Evolutionary conservation across 176 grass and related monocot genomes (phyloP), one percentile per base, ranked within the genome.

Genomic region (Saccharum officinarum): DNA sequence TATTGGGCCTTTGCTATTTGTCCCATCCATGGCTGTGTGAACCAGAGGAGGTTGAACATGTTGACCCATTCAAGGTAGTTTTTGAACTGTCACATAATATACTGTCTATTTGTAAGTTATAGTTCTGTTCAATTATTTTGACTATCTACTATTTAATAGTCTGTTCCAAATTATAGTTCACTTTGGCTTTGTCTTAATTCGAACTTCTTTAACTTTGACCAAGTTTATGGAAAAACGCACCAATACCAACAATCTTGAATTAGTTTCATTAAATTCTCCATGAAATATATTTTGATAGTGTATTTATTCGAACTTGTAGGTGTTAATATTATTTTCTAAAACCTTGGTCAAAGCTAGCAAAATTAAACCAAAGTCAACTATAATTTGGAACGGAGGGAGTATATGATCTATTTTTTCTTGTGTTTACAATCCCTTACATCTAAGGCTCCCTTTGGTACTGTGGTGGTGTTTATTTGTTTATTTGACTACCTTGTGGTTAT

Each of bases 1-100:
- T 99, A 37, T 87, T 99, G 79, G 92, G 93, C 52, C 93, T 99
- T 74, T 99, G 97, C 83, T 99, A 99, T 82, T 88, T 99, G 71
- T 83, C 92, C 72, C 91, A 87, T 66, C 97, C 92, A 37, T 99
- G 97, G 97, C 88, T 92, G 31, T 99, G 97, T 89, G 97, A 99
- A 79, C 97, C 97, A 82, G 97, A 99, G 79, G 97, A 99, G 80
- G 97, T 99, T 25, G 97, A 99, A 77, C 97, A 93, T 88, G 97
- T 99, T 76, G 97, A 99, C 25, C 88, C 94, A 81, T 96, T 99
- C 84, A 92, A 87, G 91, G 96, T 98, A 98, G 57, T n/a, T 22
- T 86, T 79, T 75, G 44, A 74, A 74, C 7, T 50, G 47, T 66
- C n/a, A 63, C 50, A 66, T 37, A 65, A 47, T 52, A n/a, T 70